Conservation (phyloP, 768 basidiomycete species). For the Russula sp. region DNA sequence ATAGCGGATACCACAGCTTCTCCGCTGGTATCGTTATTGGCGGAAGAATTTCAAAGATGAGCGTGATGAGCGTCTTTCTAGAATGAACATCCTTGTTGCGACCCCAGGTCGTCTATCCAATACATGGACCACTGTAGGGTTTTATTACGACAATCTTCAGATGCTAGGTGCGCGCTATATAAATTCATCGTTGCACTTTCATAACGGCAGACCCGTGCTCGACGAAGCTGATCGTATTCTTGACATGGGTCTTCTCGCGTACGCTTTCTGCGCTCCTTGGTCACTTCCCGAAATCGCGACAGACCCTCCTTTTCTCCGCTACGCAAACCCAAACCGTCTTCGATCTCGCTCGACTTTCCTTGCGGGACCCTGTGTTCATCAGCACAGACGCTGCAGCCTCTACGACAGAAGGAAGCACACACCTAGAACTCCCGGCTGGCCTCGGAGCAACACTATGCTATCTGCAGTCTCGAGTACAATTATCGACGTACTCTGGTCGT, state of each 20-base stretch:
- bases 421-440: conserved; percentile 59
- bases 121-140: conserved; percentile 98
- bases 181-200: neutral
- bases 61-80: conserved; percentile 73
- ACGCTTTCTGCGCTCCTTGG: conserved; percentile 88
- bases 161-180: conserved; percentile 61
- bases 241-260: conserved; percentile 91
- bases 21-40: conserved; percentile 96
- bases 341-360: conserved; percentile 85
- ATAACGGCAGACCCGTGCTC: conserved; percentile 55
- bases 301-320: conserved; percentile 95
- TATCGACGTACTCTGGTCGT: conserved; percentile 90
- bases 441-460: conserved; percentile 85
- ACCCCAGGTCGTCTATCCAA: conserved; percentile 93
- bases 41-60: conserved; percentile 93
- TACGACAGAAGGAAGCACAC: conserved; percentile 44
- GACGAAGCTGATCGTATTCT: conserved; percentile 97
- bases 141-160: conserved; percentile 89
- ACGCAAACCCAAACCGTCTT: conserved; percentile 89
- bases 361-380: conserved; percentile 76
- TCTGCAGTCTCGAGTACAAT: conserved; percentile 82
- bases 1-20: conserved; percentile 86
- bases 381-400: conserved; percentile 45
- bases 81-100: conserved; percentile 99
- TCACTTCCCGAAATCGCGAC: conserved; percentile 86